These are phyloP conservation scores for Panaeolus papilionaceus DNA, from an alignment of 768 basidiomycete genomes.

Conservation along the genomic window DNA sequence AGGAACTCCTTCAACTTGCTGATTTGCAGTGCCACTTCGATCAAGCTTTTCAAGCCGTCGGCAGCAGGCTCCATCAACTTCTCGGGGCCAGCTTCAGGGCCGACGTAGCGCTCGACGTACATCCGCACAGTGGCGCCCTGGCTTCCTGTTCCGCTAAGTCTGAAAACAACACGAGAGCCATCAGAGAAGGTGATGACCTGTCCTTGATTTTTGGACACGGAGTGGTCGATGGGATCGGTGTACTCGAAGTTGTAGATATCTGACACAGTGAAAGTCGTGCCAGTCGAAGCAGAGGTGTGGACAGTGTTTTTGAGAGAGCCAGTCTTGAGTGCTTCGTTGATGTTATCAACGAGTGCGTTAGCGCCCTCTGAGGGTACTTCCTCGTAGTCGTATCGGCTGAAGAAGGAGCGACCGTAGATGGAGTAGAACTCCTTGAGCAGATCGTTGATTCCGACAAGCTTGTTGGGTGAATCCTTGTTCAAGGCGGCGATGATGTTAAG, in stretches of 20 bases:
- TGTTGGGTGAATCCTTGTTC: constrained; percentile 74
- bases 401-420: constrained; percentile 96
- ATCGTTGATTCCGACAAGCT: constrained; percentile 90
- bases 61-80: constrained; percentile 80
- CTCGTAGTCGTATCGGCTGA: constrained; percentile 99
- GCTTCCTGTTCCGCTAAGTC: constrained; percentile 95
- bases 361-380: constrained; percentile 94
- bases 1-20: constrained; percentile 88
- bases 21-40: constrained; percentile 90
- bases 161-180: constrained; percentile 94
- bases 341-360: constrained; percentile 78
- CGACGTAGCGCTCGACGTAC: constrained; percentile 94
- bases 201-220: constrained; percentile 94
- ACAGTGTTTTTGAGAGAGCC: constrained; percentile 71
- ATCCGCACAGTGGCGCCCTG: constrained; percentile 95
- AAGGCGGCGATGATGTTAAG: constrained; percentile 95
- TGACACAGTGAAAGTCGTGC: constrained; percentile 76
- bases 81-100: constrained; percentile 67
- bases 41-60: constrained; percentile 92
- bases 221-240: constrained; percentile 97
- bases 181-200: constrained; percentile 92
- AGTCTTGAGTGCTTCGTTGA: constrained; percentile 74
- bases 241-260: constrained; percentile 90
- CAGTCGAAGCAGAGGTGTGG: constrained; percentile 71
- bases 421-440: constrained; percentile 87